Evolutionary conservation across 1,284 basidiomycete genomes (phyloP).

Genomic region (Sparassis latifolia): DNA sequence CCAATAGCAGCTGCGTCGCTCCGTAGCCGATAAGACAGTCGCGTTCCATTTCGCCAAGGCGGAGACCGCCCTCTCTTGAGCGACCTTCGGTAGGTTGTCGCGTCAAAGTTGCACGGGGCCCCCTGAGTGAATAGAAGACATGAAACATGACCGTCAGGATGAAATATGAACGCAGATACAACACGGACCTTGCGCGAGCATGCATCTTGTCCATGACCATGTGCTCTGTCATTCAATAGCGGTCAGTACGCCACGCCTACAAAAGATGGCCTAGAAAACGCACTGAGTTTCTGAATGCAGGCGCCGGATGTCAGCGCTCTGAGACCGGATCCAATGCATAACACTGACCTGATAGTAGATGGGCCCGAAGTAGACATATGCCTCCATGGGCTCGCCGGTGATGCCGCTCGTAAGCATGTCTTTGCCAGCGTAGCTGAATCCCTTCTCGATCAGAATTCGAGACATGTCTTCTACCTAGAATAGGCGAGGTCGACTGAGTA

Average conservation of each 20-base stretch:
- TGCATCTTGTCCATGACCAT: conserved; percentile 99
- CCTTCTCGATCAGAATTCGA: conserved; percentile 88
- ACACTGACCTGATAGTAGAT: conserved; percentile 89
- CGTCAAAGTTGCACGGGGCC: conserved; percentile 93
- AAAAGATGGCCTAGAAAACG: conserved; percentile 22
- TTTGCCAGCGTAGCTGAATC: conserved; percentile 96
- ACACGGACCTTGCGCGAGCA: conserved; percentile 82
- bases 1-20: conserved; percentile 91
- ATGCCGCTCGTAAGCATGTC: conserved; percentile 98
- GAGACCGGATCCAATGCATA: neutral
- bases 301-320: conserved; percentile 4
- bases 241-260: conserved; percentile 7
- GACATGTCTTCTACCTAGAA: conserved; percentile 96
- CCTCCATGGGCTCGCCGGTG: conserved; percentile 93
- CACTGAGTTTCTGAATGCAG: conserved; percentile 67
- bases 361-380: conserved; percentile 97
- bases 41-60: conserved; percentile 98
- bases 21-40: conserved; percentile 96
- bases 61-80: conserved; percentile 93
- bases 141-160: neutral
- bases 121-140: conserved; percentile 40
- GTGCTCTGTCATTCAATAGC: conserved; percentile 54
- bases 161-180: neutral
- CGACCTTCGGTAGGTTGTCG: conserved; percentile 98
- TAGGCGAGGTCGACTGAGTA: conserved; percentile 7